phyloP scores from a whole-genome alignment of 2,329 filamentous ascomycete genomes.

The Cercospora sp. region DNA sequence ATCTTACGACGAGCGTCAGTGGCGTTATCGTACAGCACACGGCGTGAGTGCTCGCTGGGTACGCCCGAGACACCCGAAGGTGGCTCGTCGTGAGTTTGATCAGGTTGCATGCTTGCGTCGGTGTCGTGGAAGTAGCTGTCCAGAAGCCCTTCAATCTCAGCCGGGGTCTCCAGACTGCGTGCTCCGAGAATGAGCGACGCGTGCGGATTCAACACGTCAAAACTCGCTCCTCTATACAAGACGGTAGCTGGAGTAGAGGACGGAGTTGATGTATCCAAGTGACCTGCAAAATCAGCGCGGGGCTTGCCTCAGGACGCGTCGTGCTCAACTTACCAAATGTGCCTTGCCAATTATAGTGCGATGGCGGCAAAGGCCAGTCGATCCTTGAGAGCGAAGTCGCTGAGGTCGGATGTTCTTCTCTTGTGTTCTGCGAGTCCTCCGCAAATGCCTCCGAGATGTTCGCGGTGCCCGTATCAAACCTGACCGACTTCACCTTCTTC shows the following conservation, averaged over 20 bases:
- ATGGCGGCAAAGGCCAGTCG: conserved; percentile 35
- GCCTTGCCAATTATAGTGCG: conserved; percentile 30
- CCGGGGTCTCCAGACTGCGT: conserved; percentile 36
- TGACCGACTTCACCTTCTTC: conserved; percentile 15
- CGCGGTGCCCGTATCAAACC: background rate
- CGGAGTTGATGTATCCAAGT: conserved; percentile 23
- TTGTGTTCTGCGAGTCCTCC: background rate
- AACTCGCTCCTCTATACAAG: conserved; percentile 37
- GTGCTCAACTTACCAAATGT: conserved; percentile 31
- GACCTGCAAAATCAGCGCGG: conserved; percentile 26
- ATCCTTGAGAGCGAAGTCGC: conserved; percentile 33
- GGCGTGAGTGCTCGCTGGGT: conserved; percentile 24
- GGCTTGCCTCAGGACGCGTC: background rate
- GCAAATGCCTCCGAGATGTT: conserved; percentile 3
- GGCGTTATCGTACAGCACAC: conserved; percentile 32
- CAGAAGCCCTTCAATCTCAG: conserved; percentile 37
- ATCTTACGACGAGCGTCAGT: conserved; percentile 35
- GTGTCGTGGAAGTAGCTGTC: conserved; percentile 36
- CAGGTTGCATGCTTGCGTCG: conserved; percentile 18
- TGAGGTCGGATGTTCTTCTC: conserved; percentile 20
- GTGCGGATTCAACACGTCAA: conserved; percentile 40
- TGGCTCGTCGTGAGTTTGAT: conserved; percentile 21
- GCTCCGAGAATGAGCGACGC: conserved; percentile 35
- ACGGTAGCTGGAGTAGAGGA: conserved; percentile 33
- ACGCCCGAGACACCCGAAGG: conserved; percentile 21